Evolutionary conservation across 1,284 basidiomycete species (phyloP), one percentile per base, ranked within the genome.

Genomic region (Trichosporon coremiiforme): DNA sequence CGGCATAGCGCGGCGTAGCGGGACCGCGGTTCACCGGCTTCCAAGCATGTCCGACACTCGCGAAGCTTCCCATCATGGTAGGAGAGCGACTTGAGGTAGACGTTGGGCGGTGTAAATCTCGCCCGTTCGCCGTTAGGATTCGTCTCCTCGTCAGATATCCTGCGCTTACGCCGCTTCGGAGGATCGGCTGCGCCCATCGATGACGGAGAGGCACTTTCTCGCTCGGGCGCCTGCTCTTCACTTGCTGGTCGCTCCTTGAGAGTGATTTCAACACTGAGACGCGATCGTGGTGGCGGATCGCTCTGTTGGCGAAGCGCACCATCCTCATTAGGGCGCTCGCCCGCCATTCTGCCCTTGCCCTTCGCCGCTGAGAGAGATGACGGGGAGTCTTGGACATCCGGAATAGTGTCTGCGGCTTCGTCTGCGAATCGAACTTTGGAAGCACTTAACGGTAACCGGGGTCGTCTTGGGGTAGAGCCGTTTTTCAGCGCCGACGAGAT

Each of bases 291-390:
- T 25, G 31, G 29, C 15, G 57, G 57, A 9, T 1, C 57, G 13
- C 15, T 31, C 29, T 9, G 57, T 0, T 17, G 57, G 9, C 15
- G 13, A 13, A n/a, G 15, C 4, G 6, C 6, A 8, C 6, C 57
- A 15, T 45, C 36, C 55, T 66, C 66, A 29, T 62, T 17, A 12
- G 73, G 70, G 8, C 72, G 50, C 45, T 76, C 75, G 15, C 73
- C 73, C 1, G 22, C 41, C 74, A 76, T 75, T 10, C 77, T 71
- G 17, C 69, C 63, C 57, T 76, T 76, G 47, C 73, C 73, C 36
- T 75, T 78, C 6, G 29, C 36, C 9, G 2, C 17, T 13, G 55
- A 25, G 15, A 7, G 50, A 45, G 66, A 20, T 20, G 29, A n/a
- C 31, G 57, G 17, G 13, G 31, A 15, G 4, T n/a, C 31, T 5